Evolutionary conservation across 2,329 filamentous ascomycete genomes (phyloP).

Genomic region (Phialophora macrospora): DNA sequence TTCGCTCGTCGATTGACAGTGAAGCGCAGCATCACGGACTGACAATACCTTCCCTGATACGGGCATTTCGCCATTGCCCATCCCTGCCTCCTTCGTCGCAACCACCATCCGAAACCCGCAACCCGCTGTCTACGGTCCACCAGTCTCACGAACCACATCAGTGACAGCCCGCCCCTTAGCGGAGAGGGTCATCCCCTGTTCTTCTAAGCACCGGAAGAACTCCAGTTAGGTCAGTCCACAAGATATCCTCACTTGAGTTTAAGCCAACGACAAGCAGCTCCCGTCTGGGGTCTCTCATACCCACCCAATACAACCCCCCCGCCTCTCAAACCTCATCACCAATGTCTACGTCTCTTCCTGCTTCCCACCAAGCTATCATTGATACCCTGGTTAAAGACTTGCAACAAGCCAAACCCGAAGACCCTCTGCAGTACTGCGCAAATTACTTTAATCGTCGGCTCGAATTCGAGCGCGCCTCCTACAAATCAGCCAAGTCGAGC

Average conservation of each 20-base stretch:
- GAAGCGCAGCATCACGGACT: background rate
- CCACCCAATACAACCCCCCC: constrained; percentile 17
- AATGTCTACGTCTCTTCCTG: constrained; percentile 54
- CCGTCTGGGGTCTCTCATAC: constrained; percentile 16
- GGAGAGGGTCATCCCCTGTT: constrained; percentile 25
- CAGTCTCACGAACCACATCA: constrained; percentile 19
- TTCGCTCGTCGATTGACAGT: constrained; percentile 6
- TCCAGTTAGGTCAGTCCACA: constrained; percentile 19
- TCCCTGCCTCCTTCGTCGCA: constrained; percentile 13
- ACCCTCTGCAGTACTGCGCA: constrained; percentile 72
- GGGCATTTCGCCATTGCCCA: constrained; percentile 18
- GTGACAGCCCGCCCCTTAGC: constrained; percentile 29
- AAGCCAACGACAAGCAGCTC: constrained; percentile 23
- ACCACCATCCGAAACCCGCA: background rate
- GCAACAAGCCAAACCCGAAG: constrained; percentile 61
- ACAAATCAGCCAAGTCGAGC: constrained; percentile 52
- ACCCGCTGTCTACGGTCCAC: constrained; percentile 13
- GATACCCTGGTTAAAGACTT: constrained; percentile 67
- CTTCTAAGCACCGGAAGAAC: constrained; percentile 17
- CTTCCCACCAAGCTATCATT: constrained; percentile 66
- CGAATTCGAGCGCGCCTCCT: constrained; percentile 65
- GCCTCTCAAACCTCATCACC: constrained; percentile 32
- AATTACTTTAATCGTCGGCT: constrained; percentile 70
- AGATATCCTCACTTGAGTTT: constrained; percentile 16
- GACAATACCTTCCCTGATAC: constrained; percentile 18